A percentile compares a stretch with the other conserved stretches of the same genome.
Evolutionary conservation across 2,329 filamentous ascomycete species (phyloP).

Genomic region (Waltergamsia citrina): DNA sequence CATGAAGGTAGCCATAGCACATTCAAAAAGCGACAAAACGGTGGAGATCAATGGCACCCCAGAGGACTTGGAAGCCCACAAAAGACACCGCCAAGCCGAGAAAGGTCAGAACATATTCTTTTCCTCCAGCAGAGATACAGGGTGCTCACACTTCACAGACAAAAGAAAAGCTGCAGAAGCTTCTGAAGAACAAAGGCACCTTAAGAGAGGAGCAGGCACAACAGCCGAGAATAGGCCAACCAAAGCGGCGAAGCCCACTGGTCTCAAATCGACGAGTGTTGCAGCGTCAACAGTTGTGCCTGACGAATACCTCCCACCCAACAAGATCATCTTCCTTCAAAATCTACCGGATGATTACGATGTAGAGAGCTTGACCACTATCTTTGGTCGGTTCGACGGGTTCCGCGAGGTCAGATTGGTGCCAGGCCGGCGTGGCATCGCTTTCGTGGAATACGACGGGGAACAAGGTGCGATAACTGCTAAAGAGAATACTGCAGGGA

Average conservation of each 20-base stretch:
- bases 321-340: constrained; percentile 93
- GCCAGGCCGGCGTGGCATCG: constrained; percentile 77
- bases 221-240: constrained; percentile 45
- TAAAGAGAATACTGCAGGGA: constrained; percentile 86
- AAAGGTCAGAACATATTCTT: too few relatives aligned
- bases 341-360: constrained; percentile 84
- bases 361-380: constrained; percentile 65
- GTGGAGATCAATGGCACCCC: constrained; percentile 63
- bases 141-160: constrained; percentile 28
- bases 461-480: constrained; percentile 85
- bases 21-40: constrained; percentile 78
- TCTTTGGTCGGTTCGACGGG: constrained; percentile 86
- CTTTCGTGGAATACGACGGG: constrained; percentile 92
- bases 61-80: constrained; percentile 82
- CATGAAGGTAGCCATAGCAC: constrained; percentile 76
- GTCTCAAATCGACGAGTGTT: constrained; percentile 67
- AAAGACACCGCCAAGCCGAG: constrained; percentile 73
- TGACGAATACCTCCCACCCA: constrained; percentile 96
- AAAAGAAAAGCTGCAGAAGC: constrained; percentile 77
- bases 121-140: too few relatives aligned
- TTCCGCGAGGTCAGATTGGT: constrained; percentile 90
- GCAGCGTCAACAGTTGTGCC: constrained; percentile 66
- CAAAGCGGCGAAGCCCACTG: constrained; percentile 51
- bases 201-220: constrained; percentile 50
- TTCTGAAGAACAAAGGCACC: constrained; percentile 66